phyloP scores from a whole-genome alignment of 495 filamentous ascomycete species.

The Xylaria scruposa region DNA sequence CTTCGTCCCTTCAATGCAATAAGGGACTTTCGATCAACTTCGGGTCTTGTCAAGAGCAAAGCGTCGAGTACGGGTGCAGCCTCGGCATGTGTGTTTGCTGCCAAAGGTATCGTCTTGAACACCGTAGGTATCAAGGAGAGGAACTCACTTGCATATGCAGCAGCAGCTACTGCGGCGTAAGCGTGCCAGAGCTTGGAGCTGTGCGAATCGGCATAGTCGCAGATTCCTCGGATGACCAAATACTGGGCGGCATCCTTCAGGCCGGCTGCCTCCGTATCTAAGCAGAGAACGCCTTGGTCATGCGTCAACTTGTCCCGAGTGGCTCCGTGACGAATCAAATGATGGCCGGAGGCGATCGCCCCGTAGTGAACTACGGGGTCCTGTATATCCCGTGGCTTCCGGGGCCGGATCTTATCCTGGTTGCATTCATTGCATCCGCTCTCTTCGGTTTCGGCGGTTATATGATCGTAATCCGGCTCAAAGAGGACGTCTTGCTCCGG shows the following conservation, averaged over 20 bases:
- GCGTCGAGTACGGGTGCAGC: conserved; percentile 38
- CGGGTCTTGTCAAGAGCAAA: conserved; percentile 40
- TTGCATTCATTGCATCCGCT: background rate
- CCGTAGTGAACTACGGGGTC: conserved; percentile 39
- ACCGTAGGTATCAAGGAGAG: background rate
- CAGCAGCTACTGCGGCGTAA: conserved; percentile 41
- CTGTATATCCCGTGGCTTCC: background rate
- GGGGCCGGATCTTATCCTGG: background rate
- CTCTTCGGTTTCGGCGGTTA: background rate
- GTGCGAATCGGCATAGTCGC: conserved; percentile 45
- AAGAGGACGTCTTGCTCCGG: conserved; percentile 17
- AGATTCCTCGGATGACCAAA: conserved; percentile 44
- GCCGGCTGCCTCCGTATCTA: conserved; percentile 46
- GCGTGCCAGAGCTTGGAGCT: conserved; percentile 42
- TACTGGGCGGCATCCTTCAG: conserved; percentile 35
- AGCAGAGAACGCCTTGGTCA: conserved; percentile 37
- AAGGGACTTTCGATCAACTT: conserved; percentile 46
- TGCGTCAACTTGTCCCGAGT: conserved; percentile 19
- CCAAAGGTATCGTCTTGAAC: conserved; percentile 35
- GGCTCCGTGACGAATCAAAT: conserved; percentile 27
- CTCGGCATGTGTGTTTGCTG: conserved; percentile 29
- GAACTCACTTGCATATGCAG: conserved; percentile 29
- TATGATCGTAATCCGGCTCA: background rate
- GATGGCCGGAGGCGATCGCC: conserved; percentile 35
- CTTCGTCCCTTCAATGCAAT: conserved; percentile 41